These are phyloP conservation scores for Zoysia japonica DNA, from an alignment of 176 grass and related monocot species.

Conservation along the genomic window DNA sequence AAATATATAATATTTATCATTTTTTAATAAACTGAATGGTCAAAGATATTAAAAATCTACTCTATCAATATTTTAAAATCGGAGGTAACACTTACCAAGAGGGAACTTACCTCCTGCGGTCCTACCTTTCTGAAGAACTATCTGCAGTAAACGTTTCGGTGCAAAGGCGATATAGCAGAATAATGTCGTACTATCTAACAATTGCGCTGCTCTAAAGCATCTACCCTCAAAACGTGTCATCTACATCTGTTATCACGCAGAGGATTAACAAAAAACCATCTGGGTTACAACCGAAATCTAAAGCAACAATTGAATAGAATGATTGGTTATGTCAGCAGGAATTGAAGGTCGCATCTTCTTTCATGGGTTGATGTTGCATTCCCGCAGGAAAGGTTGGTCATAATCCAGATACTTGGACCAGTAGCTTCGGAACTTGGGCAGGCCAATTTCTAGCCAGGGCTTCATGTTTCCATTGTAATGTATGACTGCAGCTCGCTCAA, in stretches of 20 bases:
- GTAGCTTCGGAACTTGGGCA: slow-evolving; percentile 64
- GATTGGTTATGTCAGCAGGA: slow-evolving; percentile 31
- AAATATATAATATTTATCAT: no score
- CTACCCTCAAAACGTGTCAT: slow-evolving; percentile 9
- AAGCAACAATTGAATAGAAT: slow-evolving; percentile 19
- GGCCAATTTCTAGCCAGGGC: slow-evolving; percentile 85
- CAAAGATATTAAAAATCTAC: no score
- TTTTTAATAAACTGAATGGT: no score
- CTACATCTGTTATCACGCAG: slow-evolving; percentile 26
- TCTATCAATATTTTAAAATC: no score
- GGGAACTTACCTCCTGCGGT: not conserved
- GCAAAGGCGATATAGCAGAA: not conserved
- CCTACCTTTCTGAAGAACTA: not conserved
- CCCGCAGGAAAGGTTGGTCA: slow-evolving; percentile 59
- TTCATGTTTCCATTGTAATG: slow-evolving; percentile 96
- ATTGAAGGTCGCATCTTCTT: slow-evolving; percentile 2
- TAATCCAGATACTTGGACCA: slow-evolving; percentile 88
- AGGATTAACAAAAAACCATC: slow-evolving; percentile 12
- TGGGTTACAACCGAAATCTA: slow-evolving; percentile 1
- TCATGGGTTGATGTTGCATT: slow-evolving; percentile 88
- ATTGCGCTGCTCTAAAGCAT: slow-evolving; percentile 7
- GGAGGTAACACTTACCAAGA: not conserved
- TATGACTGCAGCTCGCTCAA: slow-evolving; percentile 62
- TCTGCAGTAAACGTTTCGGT: not conserved
- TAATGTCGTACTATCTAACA: not conserved